Base-by-base conservation (phyloP, 176 grass and related monocot genomes). In the Thinopyrum elongatum region DNA sequence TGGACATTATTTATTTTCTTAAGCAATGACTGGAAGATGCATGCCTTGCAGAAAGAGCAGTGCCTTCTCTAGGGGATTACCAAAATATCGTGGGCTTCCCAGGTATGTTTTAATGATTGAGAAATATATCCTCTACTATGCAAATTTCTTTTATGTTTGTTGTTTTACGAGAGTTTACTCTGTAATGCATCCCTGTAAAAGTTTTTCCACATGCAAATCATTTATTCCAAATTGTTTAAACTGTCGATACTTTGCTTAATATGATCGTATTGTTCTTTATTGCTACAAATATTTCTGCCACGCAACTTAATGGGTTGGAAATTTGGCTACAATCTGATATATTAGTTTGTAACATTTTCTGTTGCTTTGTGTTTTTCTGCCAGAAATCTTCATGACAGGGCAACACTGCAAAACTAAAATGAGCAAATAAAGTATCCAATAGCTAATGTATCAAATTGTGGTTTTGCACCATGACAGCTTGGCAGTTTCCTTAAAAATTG, bases 11-110 rank as follows among this genome's bases (percentile, higher is more conserved):
- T 74, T 77, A 61, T 90, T 83, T 80, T 89, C 60, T 85, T 90
- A 76, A 85, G 34, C n/a, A 86, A 23, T 94, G 74, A 91, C 21
- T 55, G 4, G 30, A 47, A 76, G 63, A 59, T 83, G 5, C 66
- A 69, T 82, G 34, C 19, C 51, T 73, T 93, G 85, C 97, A 99
- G 97, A 91, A 99, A 99, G 90, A 99, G 94, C 88, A 99, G 97
- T 71, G 97, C 94, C 70, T 99, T 94, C 63, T 99, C 94, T 29
- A 92, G 94, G 83, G 97, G 97, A 46, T 93, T 99, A 72, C 94
- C 97, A 80, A 99, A 99, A 79, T 99, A 91, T 83, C 92, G 92
- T 64, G 94, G 97, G 55, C 92, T 94, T 88, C 86, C 92, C 70
- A 92, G 97, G 97, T 99, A 91, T 7, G 82, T 76, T 5, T 62